Conservation (phyloP, 495 filamentous ascomycete species). For the Lophium mytilinum region DNA sequence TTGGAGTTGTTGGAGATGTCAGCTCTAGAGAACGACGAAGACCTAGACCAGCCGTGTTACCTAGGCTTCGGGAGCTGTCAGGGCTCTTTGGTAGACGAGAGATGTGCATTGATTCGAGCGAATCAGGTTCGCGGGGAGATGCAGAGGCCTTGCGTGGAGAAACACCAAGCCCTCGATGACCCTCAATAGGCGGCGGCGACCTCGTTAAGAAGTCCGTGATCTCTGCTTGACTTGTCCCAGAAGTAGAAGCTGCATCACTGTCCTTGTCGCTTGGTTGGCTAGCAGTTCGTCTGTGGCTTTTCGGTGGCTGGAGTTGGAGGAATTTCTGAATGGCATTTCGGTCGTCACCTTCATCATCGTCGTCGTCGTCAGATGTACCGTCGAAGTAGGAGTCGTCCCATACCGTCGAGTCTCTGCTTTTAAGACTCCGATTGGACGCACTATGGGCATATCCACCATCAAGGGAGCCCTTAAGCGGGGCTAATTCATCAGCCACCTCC, state of each 20-base stretch:
- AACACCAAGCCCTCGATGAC: conserved; percentile 20
- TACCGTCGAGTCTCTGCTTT: conserved; percentile 19
- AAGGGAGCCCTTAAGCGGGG: conserved; percentile 10
- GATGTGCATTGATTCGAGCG: conserved; percentile 10
- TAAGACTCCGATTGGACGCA: neutral
- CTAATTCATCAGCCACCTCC: conserved; percentile 32
- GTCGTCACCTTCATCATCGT: conserved; percentile 29
- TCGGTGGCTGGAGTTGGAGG: conserved; percentile 15
- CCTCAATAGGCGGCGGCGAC: conserved; percentile 16
- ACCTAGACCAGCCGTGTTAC: conserved; percentile 18
- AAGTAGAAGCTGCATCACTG: neutral
- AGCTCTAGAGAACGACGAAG: conserved; percentile 24
- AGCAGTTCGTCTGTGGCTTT: neutral
- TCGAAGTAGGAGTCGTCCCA: conserved; percentile 36
- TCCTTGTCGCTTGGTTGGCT: neutral
- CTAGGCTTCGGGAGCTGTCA: neutral
- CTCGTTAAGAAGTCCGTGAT: conserved; percentile 28
- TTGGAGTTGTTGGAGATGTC: neutral
- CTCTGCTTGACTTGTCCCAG: conserved; percentile 23
- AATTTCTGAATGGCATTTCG: conserved; percentile 26
- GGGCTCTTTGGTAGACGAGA: neutral
- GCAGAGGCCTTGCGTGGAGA: neutral
- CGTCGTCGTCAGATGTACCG: conserved; percentile 25
- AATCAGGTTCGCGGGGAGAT: conserved; percentile 9
- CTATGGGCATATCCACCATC: neutral